Percentiles rank a stretch among this genome's conserved stretches.
Evolutionary conservation across 2,329 filamentous ascomycete species (phyloP).

Genomic region (Cercospora sp.): DNA sequence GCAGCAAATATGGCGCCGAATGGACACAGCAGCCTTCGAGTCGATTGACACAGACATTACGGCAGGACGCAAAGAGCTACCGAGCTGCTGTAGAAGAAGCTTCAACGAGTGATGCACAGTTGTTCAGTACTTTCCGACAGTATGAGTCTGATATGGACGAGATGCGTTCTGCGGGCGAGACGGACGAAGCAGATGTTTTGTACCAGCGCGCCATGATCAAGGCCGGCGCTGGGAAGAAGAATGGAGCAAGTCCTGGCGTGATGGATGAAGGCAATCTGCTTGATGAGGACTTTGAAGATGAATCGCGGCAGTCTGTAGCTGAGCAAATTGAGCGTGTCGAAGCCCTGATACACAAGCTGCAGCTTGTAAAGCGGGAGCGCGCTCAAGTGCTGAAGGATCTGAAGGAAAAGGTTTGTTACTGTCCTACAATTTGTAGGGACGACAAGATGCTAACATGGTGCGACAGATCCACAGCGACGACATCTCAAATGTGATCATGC

Average conservation of each 20-base stretch:
- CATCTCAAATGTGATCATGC: constrained; percentile 92
- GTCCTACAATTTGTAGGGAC: background rate
- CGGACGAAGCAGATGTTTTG: constrained; percentile 80
- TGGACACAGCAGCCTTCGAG: constrained; percentile 98
- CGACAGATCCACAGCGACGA: constrained; percentile 87
- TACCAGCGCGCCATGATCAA: constrained; percentile 86
- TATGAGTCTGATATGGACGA: constrained; percentile 90
- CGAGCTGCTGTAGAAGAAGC: constrained; percentile 88
- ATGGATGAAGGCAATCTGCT: constrained; percentile 72
- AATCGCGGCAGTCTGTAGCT: constrained; percentile 74
- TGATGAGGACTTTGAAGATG: constrained; percentile 88
- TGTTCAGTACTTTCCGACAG: constrained; percentile 80
- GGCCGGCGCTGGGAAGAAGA: constrained; percentile 66
- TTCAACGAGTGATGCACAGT: constrained; percentile 77
- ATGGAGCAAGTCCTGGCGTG: constrained; percentile 54
- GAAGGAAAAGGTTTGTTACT: constrained; percentile 77
- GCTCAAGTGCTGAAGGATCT: constrained; percentile 92
- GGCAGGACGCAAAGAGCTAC: constrained; percentile 84
- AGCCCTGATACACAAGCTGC: constrained; percentile 85
- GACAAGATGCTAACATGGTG: constrained; percentile 8
- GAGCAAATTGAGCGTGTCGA: constrained; percentile 90
- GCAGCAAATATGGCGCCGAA: constrained; percentile 90
- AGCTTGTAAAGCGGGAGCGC: constrained; percentile 86
- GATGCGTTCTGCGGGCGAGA: constrained; percentile 86
- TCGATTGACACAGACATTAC: constrained; percentile 80